Conservation (phyloP, 1,284 basidiomycete species). For the Phellinidium pouzarii region DNA sequence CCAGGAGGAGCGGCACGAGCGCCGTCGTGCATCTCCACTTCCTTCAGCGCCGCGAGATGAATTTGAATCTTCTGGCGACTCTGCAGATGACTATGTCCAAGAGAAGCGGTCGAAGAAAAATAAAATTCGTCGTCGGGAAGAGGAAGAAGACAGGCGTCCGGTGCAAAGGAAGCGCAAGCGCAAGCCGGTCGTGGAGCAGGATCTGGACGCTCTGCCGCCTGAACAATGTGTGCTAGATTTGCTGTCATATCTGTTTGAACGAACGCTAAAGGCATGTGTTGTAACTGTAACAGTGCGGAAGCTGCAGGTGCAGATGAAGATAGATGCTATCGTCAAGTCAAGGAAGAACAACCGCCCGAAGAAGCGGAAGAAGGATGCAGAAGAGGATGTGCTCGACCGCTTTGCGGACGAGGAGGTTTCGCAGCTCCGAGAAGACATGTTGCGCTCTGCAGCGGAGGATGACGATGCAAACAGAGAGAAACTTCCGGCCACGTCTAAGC, state of each 20-base stretch:
- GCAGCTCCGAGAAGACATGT: slow-evolving; percentile 80
- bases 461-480: slow-evolving; percentile 76
- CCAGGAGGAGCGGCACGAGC: slow-evolving; percentile 21
- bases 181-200: slow-evolving; percentile 46
- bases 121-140: slow-evolving; percentile 38
- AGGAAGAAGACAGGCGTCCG: slow-evolving; percentile 32
- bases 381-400: slow-evolving; percentile 75
- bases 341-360: slow-evolving; percentile 59
- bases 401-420: slow-evolving; percentile 92
- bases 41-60: slow-evolving; percentile 30
- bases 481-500: slow-evolving; percentile 82
- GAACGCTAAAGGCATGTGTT: slow-evolving; percentile 15
- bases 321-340: slow-evolving; percentile 82
- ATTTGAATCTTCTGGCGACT: slow-evolving; percentile 53
- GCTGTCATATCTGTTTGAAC: slow-evolving; percentile 17
- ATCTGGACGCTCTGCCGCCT: slow-evolving; percentile 58
- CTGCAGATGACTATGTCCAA: slow-evolving; percentile 63
- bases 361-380: slow-evolving; percentile 65
- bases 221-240: slow-evolving; percentile 55
- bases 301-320: slow-evolving; percentile 58
- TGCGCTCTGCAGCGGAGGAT: slow-evolving; percentile 82
- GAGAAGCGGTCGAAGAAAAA: slow-evolving; percentile 42
- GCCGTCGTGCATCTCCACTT: slow-evolving; percentile 25
- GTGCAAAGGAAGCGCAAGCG: slow-evolving; percentile 46
- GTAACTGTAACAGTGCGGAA: slow-evolving; percentile 37